Conservation (phyloP, 2,329 filamentous ascomycete species). For the Penicillium sp. region DNA sequence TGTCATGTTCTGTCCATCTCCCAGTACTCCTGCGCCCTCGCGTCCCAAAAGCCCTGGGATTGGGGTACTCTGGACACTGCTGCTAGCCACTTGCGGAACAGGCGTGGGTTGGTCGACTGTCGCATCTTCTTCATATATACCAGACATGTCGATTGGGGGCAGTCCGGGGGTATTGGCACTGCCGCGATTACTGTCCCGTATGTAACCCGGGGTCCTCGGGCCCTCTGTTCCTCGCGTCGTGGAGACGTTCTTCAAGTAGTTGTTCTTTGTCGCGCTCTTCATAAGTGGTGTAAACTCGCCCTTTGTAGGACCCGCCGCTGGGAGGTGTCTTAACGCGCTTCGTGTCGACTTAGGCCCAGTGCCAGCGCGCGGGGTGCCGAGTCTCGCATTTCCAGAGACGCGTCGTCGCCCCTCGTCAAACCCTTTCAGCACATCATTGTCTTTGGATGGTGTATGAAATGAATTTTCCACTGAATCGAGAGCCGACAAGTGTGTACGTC, state of each 20-base stretch:
- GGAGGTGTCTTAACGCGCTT: slow-evolving; percentile 62
- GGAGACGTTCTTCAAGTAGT: slow-evolving; percentile 54
- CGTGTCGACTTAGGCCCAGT: slow-evolving; percentile 43
- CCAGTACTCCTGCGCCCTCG: slow-evolving; percentile 61
- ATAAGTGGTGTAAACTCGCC: slow-evolving; percentile 92
- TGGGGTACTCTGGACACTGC: slow-evolving; percentile 78
- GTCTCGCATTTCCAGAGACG: slow-evolving; percentile 49
- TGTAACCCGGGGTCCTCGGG: slow-evolving; percentile 62
- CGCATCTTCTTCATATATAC: slow-evolving; percentile 57
- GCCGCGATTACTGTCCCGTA: slow-evolving; percentile 57
- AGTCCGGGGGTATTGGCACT: slow-evolving; percentile 69
- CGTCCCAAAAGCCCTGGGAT: slow-evolving; percentile 62
- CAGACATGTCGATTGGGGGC: slow-evolving; percentile 65
- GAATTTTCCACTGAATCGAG: slow-evolving; percentile 85
- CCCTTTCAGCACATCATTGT: slow-evolving; percentile 68
- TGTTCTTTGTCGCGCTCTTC: slow-evolving; percentile 68
- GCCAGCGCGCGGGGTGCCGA: slow-evolving; percentile 70
- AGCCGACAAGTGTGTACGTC: slow-evolving; percentile 38
- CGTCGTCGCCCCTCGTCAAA: slow-evolving; percentile 59
- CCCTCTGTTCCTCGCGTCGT: slow-evolving; percentile 52
- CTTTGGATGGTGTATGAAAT: slow-evolving; percentile 73
- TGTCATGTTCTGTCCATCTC: slow-evolving; percentile 74
- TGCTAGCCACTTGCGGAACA: slow-evolving; percentile 67
- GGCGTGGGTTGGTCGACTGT: slow-evolving; percentile 66
- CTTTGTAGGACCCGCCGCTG: slow-evolving; percentile 49